Base-by-base conservation (phyloP, 2,329 filamentous ascomycete genomes). In the Paecilomyces niveus region DNA sequence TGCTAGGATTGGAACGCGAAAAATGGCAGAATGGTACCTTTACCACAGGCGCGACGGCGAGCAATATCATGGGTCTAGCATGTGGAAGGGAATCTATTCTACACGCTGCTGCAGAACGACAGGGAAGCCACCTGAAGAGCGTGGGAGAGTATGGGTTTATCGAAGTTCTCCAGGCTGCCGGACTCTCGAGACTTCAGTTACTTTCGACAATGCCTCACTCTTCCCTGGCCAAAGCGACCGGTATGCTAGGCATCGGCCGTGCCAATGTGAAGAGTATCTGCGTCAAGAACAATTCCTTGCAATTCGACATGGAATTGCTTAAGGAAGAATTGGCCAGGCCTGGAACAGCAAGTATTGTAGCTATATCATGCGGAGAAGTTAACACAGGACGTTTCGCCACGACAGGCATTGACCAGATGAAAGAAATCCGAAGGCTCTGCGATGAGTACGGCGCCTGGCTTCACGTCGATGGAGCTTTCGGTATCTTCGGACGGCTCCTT, bases 391-490 rank as follows among this genome's bases (percentile, higher is more conserved):
- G 86, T 4, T 97, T 92, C 70, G 88, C 90, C 29, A 89, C 81
- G 32, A 74, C 75, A 1, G 83, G 78, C 1, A 63, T 72, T 2
- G 78, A 80, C 3, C 85, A 92, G 61, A 86, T 86, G 73, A 67
- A 74, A 57, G 78, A 78, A 57, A 74, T 97, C 39, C 83, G 92
- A 59, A 74, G 78, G 3, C 70, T 96, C 45, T 91, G 89, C 51
- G 87, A 94, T 65, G 77, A 80, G 63, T 85, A 93, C 63, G 81
- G 82, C 1, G 87, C 90, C 0, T 97, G 92, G 92, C 81, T 97
- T 45, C 93, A 97, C 72, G 86, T 93, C 7, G 93, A 97, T 67
- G 92, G 89, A 52, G 92, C 93, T 0, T 96, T 97, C 70, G 93
- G 93, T 0, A 82, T 96, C 11, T 91, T 95, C 69, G 88, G 84